Base-by-base conservation (phyloP, 179 eudicot genomes). In the Beta macrorhiza region DNA sequence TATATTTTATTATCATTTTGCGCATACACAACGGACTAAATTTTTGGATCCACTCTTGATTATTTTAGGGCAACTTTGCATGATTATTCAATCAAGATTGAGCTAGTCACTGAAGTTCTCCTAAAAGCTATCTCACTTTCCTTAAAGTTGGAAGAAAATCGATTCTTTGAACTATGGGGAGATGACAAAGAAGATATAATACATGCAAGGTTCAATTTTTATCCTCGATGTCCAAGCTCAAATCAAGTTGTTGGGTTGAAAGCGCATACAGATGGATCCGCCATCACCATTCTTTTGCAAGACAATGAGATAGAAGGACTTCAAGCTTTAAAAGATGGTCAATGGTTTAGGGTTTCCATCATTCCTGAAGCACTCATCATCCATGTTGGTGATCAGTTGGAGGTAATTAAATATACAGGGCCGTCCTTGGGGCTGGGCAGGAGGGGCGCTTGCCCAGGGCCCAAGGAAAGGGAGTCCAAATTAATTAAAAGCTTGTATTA, bases 231-330 rank as follows among this genome's bases (percentile, higher is more conserved):
- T 32, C 88, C 91, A 0, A 80, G 82, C 78, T 86, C 91, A 15
- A 89, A 82, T 65, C 84, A 67, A 3, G 83, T 81, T 19, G 78
- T 89, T 0, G 95, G 90, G 8, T 63, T 82, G 67, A 90, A 90
- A 82, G 82, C 93, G 3, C 93, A 90, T 8, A 84, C 86, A 0
- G 95, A 91, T 83, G 95, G 78, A 72, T 63, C 91, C 0, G 86
- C 80, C 16, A 71, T 90, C 19, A 91, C 95, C 12, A 71, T 84
- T 79, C 89, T 91, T 12, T 74, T 91, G 74, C 95, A 87, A 78
- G 92, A 90, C 79, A 77, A 88, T 49, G 84, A 86, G 47, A 87
- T 90, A 1, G 91, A 89, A 85, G 93, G 91, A 32, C 92, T 91
- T 75, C 90, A 84, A 86, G 45, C 85, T 55, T 67, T 84, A 29